Conservation (phyloP, 805 yeast species). For the Lachancea sp. region DNA sequence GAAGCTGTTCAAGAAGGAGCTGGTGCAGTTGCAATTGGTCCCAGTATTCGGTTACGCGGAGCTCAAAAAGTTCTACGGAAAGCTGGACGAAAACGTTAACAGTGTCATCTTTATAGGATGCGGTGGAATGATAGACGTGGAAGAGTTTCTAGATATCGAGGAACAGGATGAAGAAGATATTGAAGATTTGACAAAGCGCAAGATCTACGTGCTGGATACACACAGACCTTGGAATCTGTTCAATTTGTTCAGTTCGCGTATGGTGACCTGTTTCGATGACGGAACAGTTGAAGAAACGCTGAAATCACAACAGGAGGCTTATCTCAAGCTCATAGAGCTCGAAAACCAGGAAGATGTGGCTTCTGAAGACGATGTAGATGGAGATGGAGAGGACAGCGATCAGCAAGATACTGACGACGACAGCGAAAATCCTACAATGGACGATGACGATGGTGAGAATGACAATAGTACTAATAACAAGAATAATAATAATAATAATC, state of each 20-base stretch:
- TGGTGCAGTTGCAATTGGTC: slow-evolving; percentile 79
- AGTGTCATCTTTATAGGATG: slow-evolving; percentile 83
- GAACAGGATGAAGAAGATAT: slow-evolving; percentile 45
- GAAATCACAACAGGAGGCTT: slow-evolving; percentile 53
- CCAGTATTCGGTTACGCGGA: slow-evolving; percentile 93
- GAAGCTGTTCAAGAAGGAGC: slow-evolving; percentile 63
- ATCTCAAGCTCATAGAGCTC: slow-evolving; percentile 42
- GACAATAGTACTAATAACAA: slow-evolving; percentile 5
- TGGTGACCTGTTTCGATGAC: slow-evolving; percentile 80
- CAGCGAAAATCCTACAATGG: slow-evolving; percentile 18
- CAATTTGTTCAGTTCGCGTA: slow-evolving; percentile 77
- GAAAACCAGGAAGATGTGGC: slow-evolving; percentile 34
- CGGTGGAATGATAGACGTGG: slow-evolving; percentile 87
- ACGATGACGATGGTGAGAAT: slow-evolving; percentile 20
- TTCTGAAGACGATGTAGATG: slow-evolving; percentile 34
- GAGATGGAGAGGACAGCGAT: slow-evolving; percentile 29
- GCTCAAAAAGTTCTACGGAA: slow-evolving; percentile 52
- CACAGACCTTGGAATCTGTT: slow-evolving; percentile 96
- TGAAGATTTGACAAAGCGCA: slow-evolving; percentile 16
- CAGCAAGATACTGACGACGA: slow-evolving; percentile 28
- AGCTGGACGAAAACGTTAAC: slow-evolving; percentile 66
- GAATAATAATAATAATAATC: not conserved
- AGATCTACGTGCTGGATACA: slow-evolving; percentile 79
- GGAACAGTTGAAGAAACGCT: slow-evolving; percentile 63
- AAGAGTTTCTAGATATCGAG: slow-evolving; percentile 60